Percentiles rank a stretch among this genome's conserved stretches.
Conservation (phyloP, 106 monocot genomes). For the Acanthochlamys bracteata region DNA sequence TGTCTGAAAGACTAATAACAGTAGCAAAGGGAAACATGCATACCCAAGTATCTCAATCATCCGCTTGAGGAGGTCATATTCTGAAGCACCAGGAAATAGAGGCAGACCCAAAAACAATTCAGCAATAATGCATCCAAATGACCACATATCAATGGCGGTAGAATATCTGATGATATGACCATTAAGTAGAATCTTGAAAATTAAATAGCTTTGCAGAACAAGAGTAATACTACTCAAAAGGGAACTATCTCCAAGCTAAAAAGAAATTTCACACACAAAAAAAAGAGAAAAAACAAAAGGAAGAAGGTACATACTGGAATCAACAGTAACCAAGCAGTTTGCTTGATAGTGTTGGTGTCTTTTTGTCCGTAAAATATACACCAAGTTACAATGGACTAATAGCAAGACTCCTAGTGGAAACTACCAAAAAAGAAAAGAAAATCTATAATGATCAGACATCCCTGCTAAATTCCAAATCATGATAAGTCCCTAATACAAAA, state of each 20-base stretch:
- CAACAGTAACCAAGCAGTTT: too few species aligned
- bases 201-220: too few species aligned
- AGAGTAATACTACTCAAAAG: neutral
- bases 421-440: neutral
- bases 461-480: neutral
- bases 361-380: too few species aligned
- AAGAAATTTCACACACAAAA: too few species aligned
- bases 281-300: too few species aligned
- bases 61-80: constrained; percentile 84
- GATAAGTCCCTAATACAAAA: too few species aligned
- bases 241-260: too few species aligned
- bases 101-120: constrained; percentile 94
- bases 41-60: constrained; percentile 90
- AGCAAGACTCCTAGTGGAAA: too few species aligned
- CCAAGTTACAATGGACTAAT: too few species aligned
- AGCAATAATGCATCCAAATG: constrained; percentile 91
- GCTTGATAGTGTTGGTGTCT: too few species aligned
- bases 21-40: neutral
- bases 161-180: constrained; percentile 55
- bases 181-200: constrained; percentile 28
- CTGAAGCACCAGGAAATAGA: constrained; percentile 89
- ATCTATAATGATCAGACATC: neutral
- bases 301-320: too few species aligned
- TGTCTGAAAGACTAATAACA: too few species aligned
- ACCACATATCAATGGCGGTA: constrained; percentile 98